A percentile compares a stretch with the other conserved stretches of the same genome.
phyloP scores from a whole-genome alignment of 1,284 basidiomycete genomes.

The Leucoagaricus sp. region DNA sequence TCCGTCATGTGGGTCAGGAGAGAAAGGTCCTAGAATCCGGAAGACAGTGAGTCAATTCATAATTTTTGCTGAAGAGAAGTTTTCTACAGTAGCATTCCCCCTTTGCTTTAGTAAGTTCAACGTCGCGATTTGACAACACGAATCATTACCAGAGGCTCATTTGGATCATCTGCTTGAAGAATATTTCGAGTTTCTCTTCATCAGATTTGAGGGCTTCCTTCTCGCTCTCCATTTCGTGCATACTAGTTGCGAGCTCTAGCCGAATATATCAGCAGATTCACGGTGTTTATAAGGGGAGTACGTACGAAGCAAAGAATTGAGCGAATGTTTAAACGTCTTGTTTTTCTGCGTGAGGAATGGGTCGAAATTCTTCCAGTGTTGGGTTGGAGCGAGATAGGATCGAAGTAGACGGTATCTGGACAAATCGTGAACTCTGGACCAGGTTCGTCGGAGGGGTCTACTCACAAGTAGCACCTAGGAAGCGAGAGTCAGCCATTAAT shows the following conservation, averaged over 20 bases:
- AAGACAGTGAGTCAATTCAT: neutral
- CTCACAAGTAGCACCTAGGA: conserved; percentile 65
- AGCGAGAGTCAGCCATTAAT: conserved; percentile 5
- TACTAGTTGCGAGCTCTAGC: conserved; percentile 67
- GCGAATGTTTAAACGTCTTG: conserved; percentile 82
- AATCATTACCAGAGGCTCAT: conserved; percentile 77
- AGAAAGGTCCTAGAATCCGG: conserved; percentile 66
- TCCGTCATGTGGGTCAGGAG: conserved; percentile 79
- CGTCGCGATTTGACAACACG: neutral
- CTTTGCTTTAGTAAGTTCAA: neutral
- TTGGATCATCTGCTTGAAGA: conserved; percentile 86
- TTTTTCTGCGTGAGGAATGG: conserved; percentile 86
- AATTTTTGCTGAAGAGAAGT: neutral
- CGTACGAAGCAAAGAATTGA: conserved; percentile 75
- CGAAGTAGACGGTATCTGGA: conserved; percentile 84
- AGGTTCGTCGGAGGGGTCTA: conserved; percentile 9
- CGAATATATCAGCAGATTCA: conserved; percentile 2
- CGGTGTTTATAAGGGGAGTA: conserved; percentile 14
- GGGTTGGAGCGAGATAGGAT: conserved; percentile 70
- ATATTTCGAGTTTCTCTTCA: conserved; percentile 54
- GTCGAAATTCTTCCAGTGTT: conserved; percentile 80
- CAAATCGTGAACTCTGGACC: neutral
- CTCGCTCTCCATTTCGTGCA: conserved; percentile 61
- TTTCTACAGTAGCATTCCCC: conserved; percentile 77
- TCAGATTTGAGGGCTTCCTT: conserved; percentile 47